Evolutionary conservation across 2,329 filamentous ascomycete species (phyloP).

Genomic region (Thielaviopsis ethacetica): DNA sequence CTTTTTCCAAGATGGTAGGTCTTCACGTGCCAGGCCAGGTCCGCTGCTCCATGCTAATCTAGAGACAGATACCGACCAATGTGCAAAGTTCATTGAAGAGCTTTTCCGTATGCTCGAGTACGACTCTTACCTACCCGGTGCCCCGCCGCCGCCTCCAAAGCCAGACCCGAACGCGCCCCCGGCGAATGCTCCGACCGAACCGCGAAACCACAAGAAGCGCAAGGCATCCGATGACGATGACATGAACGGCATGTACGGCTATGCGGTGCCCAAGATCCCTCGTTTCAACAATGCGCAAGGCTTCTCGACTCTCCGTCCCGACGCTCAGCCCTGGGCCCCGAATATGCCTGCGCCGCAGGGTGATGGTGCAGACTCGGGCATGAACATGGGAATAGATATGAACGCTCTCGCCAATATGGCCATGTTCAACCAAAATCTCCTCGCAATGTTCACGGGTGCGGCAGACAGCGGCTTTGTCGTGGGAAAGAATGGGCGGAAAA

Average conservation of each 20-base stretch:
- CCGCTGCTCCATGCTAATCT: too few species aligned
- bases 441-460: conserved; percentile 7
- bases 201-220: conserved; percentile 1
- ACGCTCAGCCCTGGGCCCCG: neutral
- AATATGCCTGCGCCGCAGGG: neutral
- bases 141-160: conserved; percentile 20
- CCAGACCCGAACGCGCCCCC: conserved; percentile 2
- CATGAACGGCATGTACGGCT: neutral
- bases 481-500: neutral
- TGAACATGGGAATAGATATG: conserved; percentile 7
- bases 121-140: conserved; percentile 36
- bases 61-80: neutral
- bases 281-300: neutral
- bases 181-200: conserved; percentile 2
- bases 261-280: conserved; percentile 1
- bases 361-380: neutral
- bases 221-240: conserved; percentile 4
- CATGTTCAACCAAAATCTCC: conserved; percentile 8
- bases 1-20: conserved; percentile 49
- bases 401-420: conserved; percentile 9
- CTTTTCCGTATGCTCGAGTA: conserved; percentile 42
- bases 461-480: neutral
- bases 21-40: conserved; percentile 24
- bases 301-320: neutral
- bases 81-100: conserved; percentile 28